Evolutionary conservation across 768 basidiomycete genomes (phyloP).

Genomic region (Lactarius indigo): DNA sequence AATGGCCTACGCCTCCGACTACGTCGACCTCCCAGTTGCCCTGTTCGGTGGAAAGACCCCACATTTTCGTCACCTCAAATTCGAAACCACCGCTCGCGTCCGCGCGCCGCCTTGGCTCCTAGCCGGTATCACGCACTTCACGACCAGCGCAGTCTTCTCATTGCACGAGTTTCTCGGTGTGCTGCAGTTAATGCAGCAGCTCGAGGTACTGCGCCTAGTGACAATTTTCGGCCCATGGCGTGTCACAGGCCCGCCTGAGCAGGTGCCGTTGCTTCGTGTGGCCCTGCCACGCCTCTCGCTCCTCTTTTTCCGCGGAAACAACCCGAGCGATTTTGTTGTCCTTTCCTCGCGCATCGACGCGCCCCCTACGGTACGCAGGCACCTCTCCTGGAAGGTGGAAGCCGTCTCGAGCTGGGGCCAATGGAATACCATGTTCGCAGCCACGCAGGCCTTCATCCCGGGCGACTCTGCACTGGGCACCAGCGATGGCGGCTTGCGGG

Average conservation of each 20-base stretch:
- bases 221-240: constrained; percentile 1
- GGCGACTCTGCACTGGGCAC: neutral
- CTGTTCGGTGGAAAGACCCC: constrained; percentile 12
- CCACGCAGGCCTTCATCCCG: constrained; percentile 10
- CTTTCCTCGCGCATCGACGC: constrained; percentile 9
- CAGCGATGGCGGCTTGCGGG: constrained; percentile 2
- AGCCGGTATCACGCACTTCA: constrained; percentile 5
- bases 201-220: constrained; percentile 12
- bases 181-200: constrained; percentile 10
- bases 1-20: neutral
- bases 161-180: neutral
- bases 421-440: neutral
- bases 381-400: constrained; percentile 10
- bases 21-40: neutral
- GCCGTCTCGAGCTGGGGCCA: constrained; percentile 3
- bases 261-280: neutral
- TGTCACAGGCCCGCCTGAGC: neutral
- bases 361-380: constrained; percentile 8
- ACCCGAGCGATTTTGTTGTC: neutral
- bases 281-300: constrained; percentile 2
- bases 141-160: constrained; percentile 6
- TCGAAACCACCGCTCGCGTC: neutral
- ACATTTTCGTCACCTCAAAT: neutral
- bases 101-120: constrained; percentile 16
- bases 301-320: constrained; percentile 7